Conservation (phyloP, 352 stramenopile genomes). For the Peronospora belbahrii region DNA sequence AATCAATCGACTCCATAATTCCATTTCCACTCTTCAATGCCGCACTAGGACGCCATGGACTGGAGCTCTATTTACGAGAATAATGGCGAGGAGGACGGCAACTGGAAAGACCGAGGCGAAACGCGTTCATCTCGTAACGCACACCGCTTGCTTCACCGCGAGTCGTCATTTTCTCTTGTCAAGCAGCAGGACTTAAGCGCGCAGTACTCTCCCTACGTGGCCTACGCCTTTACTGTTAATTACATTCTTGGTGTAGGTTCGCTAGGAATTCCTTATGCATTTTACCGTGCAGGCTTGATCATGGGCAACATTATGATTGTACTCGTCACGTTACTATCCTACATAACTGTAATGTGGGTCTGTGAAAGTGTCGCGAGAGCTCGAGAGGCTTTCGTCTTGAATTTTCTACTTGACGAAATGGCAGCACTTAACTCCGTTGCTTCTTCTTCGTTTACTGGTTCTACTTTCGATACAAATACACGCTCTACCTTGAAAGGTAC, state of each 20-base stretch:
- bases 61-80: constrained; percentile 74
- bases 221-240: constrained; percentile 89
- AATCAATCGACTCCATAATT: too few relatives aligned
- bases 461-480: too few relatives aligned
- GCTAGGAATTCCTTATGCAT: constrained; percentile 83
- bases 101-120: constrained; percentile 64
- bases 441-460: too few relatives aligned
- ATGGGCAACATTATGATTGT: constrained; percentile 71
- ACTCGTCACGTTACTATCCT: constrained; percentile 72
- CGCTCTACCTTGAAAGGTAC: constrained; percentile 1
- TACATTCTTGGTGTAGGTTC: constrained; percentile 90
- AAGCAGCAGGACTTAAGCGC: constrained; percentile 17
- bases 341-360: constrained; percentile 88
- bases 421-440: constrained; percentile 17
- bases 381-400: constrained; percentile 34
- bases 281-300: constrained; percentile 70
- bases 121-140: constrained; percentile 63
- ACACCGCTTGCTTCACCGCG: constrained; percentile 57
- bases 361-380: constrained; percentile 65
- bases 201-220: constrained; percentile 65
- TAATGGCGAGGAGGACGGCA: constrained; percentile 50
- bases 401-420: constrained; percentile 28
- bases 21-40: constrained; percentile 1
- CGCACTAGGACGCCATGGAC: constrained; percentile 38
- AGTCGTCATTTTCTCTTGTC: constrained; percentile 39